Evolutionary conservation across 2,329 filamentous ascomycete species (phyloP).

Genomic region (Fusarium euwallaceae): DNA sequence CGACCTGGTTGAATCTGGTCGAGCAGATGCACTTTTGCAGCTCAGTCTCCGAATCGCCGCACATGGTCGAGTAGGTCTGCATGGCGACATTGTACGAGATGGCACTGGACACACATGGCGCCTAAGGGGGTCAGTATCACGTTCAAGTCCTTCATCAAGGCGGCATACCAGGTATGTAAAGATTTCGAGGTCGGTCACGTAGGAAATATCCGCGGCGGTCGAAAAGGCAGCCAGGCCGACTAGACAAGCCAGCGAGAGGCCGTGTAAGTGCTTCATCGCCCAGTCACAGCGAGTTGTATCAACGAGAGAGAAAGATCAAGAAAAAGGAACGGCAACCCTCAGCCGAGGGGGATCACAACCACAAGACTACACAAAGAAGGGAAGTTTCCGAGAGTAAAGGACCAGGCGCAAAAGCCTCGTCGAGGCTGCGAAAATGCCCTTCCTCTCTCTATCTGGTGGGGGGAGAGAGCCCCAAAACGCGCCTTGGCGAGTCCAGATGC

Average conservation of each 20-base stretch:
- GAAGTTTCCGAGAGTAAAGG: conserved; percentile 15
- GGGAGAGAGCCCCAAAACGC: conserved; percentile 24
- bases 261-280: conserved; percentile 42
- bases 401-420: conserved; percentile 17
- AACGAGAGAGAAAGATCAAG: background rate
- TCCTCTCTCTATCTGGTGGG: conserved; percentile 24
- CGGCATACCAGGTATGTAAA: conserved; percentile 57
- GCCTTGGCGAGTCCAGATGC: conserved; percentile 37
- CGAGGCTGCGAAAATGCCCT: conserved; percentile 17
- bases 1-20: conserved; percentile 56
- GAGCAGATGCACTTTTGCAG: conserved; percentile 68
- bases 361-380: conserved; percentile 6
- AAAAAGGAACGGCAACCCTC: conserved; percentile 15
- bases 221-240: conserved; percentile 17
- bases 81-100: conserved; percentile 59
- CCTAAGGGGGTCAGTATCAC: conserved; percentile 50
- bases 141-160: background rate
- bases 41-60: conserved; percentile 58
- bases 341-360: conserved; percentile 9
- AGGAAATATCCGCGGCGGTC: conserved; percentile 50
- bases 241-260: conserved; percentile 22
- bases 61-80: conserved; percentile 57
- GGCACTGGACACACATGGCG: conserved; percentile 63
- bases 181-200: conserved; percentile 60
- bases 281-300: background rate